Evolutionary conservation across 2,329 filamentous ascomycete species (phyloP), one percentile per base, ranked within the genome.

Genomic region (Aureobasidium mangrovei): DNA sequence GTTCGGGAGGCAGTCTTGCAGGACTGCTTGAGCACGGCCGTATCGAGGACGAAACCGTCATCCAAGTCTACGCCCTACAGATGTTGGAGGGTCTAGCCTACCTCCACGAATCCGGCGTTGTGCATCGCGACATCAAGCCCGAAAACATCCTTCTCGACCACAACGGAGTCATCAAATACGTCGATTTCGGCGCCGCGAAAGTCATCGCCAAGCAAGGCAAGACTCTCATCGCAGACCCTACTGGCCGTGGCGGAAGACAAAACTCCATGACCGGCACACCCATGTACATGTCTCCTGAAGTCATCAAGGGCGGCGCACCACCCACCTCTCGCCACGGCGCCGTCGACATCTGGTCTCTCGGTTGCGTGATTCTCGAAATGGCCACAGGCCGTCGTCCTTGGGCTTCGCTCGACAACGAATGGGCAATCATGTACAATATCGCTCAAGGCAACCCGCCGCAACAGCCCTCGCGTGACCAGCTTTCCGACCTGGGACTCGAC

Each of bases 381-480:
- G 89, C 89, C 3, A 98, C 93, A 0, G 93, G 93, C 24, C 82
- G 90, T 58, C 83, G 91, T 12, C 93, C 93, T 1, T 98, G 93
- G 93, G 89, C 90, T 28, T 89, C 85, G 60, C 82, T 97, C 44
- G 93, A 98, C 74, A 98, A 98, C 67, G 93, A 98, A 70, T 98
- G 91, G 90, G 93, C 93, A 40, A 97, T 98, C 73, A 98, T 98
- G 93, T 98, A 96, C 78, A 97, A 97, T 74, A 98, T 98, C 65
- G 93, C 93, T 1, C 91, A 95, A 67, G 93, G 93, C 60, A 95
- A 96, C 63, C 87, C 90, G 46, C 93, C 93, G 4, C 85, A 89
- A 66, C 77, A 96, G 54, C 93, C 93, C 1, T 78, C 81, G 0
- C 68, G 76, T 0, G 91, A 97, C 51, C 91, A 97, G 70, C 80